phyloP scores from a whole-genome alignment of 208 protist genomes.

The Crithidia fasciculata region DNA sequence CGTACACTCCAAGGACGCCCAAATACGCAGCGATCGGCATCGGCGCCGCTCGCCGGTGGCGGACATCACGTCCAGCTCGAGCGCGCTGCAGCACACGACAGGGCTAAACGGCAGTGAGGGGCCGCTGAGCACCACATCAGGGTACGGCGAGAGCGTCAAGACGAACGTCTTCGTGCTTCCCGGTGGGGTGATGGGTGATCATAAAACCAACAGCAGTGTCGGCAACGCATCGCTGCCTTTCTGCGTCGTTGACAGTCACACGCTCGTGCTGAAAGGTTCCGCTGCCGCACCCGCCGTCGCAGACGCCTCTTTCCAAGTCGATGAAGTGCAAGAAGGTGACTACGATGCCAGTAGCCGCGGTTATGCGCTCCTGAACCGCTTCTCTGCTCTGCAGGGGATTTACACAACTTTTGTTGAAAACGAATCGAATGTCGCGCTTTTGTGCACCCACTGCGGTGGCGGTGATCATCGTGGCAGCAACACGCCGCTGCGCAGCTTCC shows the following conservation, averaged over 20 bases:
- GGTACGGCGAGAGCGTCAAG: conserved; percentile 25
- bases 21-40: conserved; percentile 1
- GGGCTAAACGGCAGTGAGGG: background rate
- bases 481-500: conserved; percentile 25
- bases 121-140: conserved; percentile 2
- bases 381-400: conserved; percentile 20
- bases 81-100: background rate
- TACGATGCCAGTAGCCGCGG: background rate
- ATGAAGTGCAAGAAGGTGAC: conserved; percentile 25
- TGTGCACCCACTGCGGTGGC: conserved; percentile 18
- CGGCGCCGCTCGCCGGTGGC: background rate
- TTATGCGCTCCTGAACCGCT: conserved; percentile 10
- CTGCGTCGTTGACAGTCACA: no score
- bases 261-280: background rate
- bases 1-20: conserved; percentile 4
- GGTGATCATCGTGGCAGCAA: background rate
- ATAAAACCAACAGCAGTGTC: background rate
- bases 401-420: conserved; percentile 29
- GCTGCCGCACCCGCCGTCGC: no score
- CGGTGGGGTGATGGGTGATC: background rate
- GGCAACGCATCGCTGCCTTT: background rate
- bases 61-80: background rate
- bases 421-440: conserved; percentile 31
- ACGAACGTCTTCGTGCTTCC: conserved; percentile 6
- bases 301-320: conserved; percentile 18